Evolutionary conservation across 352 stramenopile genomes (phyloP).

Genomic region (Globisporangium carolinianum): DNA sequence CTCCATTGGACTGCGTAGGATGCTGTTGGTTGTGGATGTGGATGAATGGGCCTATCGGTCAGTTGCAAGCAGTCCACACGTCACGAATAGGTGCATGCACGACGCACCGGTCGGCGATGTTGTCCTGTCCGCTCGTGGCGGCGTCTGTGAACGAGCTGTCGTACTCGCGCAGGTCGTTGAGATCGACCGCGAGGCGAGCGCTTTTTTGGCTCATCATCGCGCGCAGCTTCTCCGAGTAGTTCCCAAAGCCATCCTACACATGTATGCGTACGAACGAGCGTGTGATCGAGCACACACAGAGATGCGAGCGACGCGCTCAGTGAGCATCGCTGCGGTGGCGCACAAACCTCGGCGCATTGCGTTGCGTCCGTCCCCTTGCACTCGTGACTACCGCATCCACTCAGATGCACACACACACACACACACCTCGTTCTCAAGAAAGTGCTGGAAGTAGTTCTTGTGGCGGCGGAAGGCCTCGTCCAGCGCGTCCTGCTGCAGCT

Average conservation of each 20-base stretch:
- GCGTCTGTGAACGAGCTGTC: slow-evolving; percentile 76
- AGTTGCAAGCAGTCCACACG: neutral
- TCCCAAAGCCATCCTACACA: slow-evolving; percentile 54
- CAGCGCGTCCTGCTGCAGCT: slow-evolving; percentile 76
- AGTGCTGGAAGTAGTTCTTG: slow-evolving; percentile 86
- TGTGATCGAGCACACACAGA: neutral
- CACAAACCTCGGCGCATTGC: too few relatives aligned
- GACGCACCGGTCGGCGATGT: slow-evolving; percentile 54
- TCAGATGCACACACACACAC: neutral
- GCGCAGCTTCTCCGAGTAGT: slow-evolving; percentile 76
- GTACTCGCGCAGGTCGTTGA: slow-evolving; percentile 89
- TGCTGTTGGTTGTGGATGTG: slow-evolving; percentile 6
- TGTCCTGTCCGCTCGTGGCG: slow-evolving; percentile 48
- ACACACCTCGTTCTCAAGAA: slow-evolving; percentile 71
- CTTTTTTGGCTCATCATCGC: slow-evolving; percentile 76
- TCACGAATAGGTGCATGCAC: neutral
- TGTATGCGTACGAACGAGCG: neutral
- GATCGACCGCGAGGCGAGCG: slow-evolving; percentile 75
- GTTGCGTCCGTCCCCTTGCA: too few relatives aligned
- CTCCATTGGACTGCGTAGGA: slow-evolving; percentile 79
- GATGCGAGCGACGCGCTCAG: neutral
- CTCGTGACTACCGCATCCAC: too few relatives aligned
- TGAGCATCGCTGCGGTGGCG: neutral
- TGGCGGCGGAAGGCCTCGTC: slow-evolving; percentile 82
- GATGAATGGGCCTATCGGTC: neutral